Base-by-base conservation (phyloP, 1,284 basidiomycete species). In the Ganoderma multipileum region DNA sequence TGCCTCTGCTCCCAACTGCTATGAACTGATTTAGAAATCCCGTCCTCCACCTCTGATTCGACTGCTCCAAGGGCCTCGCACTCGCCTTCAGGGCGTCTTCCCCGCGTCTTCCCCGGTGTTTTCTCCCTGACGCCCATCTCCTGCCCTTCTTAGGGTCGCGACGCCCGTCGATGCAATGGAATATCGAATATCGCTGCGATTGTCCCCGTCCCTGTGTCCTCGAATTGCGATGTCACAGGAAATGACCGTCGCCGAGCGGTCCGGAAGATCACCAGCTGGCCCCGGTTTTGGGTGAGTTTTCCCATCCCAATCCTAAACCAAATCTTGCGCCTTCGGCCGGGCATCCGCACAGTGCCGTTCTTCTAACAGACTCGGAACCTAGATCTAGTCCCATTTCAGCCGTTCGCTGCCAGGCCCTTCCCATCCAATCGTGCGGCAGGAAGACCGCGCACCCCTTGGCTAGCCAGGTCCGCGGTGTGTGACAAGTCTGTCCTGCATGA, bases 221-320 rank as follows among this genome's bases (percentile, higher is more conserved):
- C 42, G 28, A 54, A 33, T 36, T 52, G 28, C 66, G 42, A 55
- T 64, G 28, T 41, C 39, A 64, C 64, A 62, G 12, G 57, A 38
- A 57, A 50, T 68, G 62, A 42, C 68, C 64, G 72, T 73, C 67
- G 68, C 63, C 68, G 70, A 68, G 72, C 70, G 72, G 68, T 61
- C 72, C 71, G 71, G 63, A 60, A 66, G 69, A 71, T 69, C 69
- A 71, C 68, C 71, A 72, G 30, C 69, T 71, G 71, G 65, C 55
- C 67, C 66, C 64, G 63, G 68, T 52, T 63, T 61, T 68, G 66
- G 68, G 72, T 71, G 68, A 69, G 72, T 63, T 68, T 69, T 71
- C 66, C 67, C 69, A 69, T 71, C 68, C 66, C 62, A 69, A 68
- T 71, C 65, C 69, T 70, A 70, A 73, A 73, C 69, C 60, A 60